These are phyloP conservation scores for Euphorbia tirucalli DNA, from an alignment of 345 rosid species.

Conservation along the genomic window DNA sequence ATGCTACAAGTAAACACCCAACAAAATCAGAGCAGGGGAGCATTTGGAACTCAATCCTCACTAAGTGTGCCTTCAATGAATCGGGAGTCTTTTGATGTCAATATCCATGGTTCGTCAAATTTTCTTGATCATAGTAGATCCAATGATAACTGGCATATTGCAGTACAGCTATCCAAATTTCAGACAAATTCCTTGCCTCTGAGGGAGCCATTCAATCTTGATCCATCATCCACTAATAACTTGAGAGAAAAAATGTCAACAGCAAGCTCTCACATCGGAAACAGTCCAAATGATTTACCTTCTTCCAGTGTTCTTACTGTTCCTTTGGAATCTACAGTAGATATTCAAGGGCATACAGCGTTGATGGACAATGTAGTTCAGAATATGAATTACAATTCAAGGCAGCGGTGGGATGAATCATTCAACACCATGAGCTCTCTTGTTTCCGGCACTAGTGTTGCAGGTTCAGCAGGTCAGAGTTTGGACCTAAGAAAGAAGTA, in stretches of 20 bases:
- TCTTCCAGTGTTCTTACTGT: conserved; percentile 35
- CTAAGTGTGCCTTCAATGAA: conserved; percentile 36
- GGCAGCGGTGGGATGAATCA: conserved; percentile 52
- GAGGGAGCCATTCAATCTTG: too few relatives aligned
- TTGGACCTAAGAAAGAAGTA: conserved; percentile 35
- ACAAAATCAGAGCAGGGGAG: conserved; percentile 27
- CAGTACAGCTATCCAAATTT: conserved; percentile 41
- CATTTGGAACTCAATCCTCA: conserved; percentile 46
- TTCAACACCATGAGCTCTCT: conserved; percentile 37
- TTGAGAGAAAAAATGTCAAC: conserved; percentile 25
- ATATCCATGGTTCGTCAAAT: conserved; percentile 40
- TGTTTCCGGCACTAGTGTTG: conserved; percentile 33
- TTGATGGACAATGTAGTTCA: conserved; percentile 42
- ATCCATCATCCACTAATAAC: too few relatives aligned
- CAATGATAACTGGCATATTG: conserved; percentile 50
- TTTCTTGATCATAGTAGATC: conserved; percentile 44
- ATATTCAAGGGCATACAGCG: conserved; percentile 46
- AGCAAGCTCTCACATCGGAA: conserved; percentile 32
- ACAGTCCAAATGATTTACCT: conserved; percentile 38
- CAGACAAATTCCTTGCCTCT: conserved; percentile 48
- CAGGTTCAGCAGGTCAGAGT: conserved; percentile 26
- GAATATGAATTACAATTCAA: conserved; percentile 35
- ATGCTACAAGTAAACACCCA: conserved; percentile 42
- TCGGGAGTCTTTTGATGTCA: conserved; percentile 36
- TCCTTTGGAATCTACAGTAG: conserved; percentile 39